Evolutionary conservation across 495 filamentous ascomycete species (phyloP), one percentile per base, ranked within the genome.

Genomic region (Lepidopterella palustris): DNA sequence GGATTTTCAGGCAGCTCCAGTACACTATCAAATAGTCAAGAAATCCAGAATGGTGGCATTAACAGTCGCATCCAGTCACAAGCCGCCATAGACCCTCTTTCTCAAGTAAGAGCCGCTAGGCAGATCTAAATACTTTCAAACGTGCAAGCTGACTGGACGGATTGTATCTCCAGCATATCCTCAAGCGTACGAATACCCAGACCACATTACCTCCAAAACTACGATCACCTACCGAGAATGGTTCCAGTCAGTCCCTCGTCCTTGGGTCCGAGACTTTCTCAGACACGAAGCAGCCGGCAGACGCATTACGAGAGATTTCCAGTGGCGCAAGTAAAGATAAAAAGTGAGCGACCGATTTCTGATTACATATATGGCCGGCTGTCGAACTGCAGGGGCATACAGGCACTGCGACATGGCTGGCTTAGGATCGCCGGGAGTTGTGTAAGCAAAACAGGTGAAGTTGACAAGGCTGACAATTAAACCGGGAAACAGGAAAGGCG

Each of bases 101-200:
- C 69, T 45, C 64, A 69, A 59, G 67, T 70, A 65, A 50, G 65
- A 10, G 35, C 35, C 2, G 13, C 18, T 42, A 11, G 13, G 35
- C 13, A 42, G 18, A 13, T 42, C 9, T 64, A 55, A 54, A 57
- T 10, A 25, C 54, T 31, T 8, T 27, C 31, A 25, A 13, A 25
- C 20, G 25, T 0, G 31, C 27, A 28, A 5, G 60, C 60, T 63
- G 39, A 84, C 82, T 5, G 54, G 82, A 84, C 68, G 80, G 80
- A 32, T 72, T 58, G 82, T 80, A 9, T 77, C 79, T 60, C 80
- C 83, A 86, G 82, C 82, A 95, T 70, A 96, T 96, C 53, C 81
- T 92, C 55, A 82, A 87, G 69, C 84, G 90, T 66, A 90, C 88
- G 52, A 89, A 89, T 71, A 89, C 86, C 20, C 83, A 87, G 61